Base-by-base conservation (phyloP, 164 flowering plant species). In the Protea cynaroides region DNA sequence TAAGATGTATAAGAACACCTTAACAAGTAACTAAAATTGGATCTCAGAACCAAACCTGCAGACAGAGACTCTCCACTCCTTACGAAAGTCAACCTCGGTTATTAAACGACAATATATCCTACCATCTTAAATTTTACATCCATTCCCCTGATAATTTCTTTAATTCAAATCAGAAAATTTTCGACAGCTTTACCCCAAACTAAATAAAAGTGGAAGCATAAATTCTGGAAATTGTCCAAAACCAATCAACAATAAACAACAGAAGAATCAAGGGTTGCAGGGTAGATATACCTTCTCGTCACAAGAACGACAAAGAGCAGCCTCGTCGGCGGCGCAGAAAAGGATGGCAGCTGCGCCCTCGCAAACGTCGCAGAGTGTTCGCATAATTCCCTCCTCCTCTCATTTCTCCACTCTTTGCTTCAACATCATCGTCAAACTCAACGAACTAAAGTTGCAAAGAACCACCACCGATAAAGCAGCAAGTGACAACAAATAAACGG, bases 241-340 rank as follows among this genome's bases (percentile, higher is more conserved):
- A 3, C 34, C 34, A 29, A 29, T n/a, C n/a, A n/a, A 15, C 52
- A 49, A 49, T 49, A 1, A 49, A 49, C 52, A 49, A 49, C 18
- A 49, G 49, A 44, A 15, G 17, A 49, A 49, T 14, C n/a, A 12
- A 49, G 15, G 2, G 19, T 15, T 15, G 7, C 18, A 49, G 6
- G 43, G 47, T 21, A 14, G 25, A 1, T 9, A 13, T 61, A 83
- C 89, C 85, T 87, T 83, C 15, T 81, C 83, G 61, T 88, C 91
- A 63, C 95, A 88, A 66, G 86, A 34, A 57, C 68, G 76, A 67
- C 95, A 88, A 38, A 88, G 89, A 58, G 95, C 91, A 14, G 95
- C 95, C 73, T 88, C 95, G 63, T 88, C 95, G 23, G 95, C 92
- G 38, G 95, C 88, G 43, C 95, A 88, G 76, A 88, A 88, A 61